These are phyloP conservation scores for Schwanniomyces polymorphus DNA, from an alignment of 805 yeast species.

Conservation along the genomic window DNA sequence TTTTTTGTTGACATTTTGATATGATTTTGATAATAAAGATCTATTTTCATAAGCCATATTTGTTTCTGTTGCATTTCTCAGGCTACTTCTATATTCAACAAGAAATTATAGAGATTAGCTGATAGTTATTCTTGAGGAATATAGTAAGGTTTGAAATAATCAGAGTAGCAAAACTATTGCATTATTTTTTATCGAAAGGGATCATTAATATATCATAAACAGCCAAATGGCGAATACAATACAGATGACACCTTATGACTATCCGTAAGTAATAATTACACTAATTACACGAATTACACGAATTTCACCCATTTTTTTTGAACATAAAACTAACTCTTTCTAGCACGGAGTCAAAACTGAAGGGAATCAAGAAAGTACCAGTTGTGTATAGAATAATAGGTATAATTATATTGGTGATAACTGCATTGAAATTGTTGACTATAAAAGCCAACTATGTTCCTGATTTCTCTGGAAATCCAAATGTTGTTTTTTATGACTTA, in stretches of 20 bases:
- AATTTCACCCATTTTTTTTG: not conserved
- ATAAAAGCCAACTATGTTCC: constrained; percentile 28
- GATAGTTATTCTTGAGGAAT: not conserved
- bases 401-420: constrained; percentile 8
- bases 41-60: not conserved
- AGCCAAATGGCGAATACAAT: constrained; percentile 8
- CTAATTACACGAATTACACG: not conserved
- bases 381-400: constrained; percentile 5
- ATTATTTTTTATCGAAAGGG: not conserved
- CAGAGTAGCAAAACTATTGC: not conserved
- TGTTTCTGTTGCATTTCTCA: not conserved
- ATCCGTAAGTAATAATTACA: constrained; percentile 9
- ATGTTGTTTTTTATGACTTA: constrained; percentile 73
- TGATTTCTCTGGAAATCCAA: constrained; percentile 23
- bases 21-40: not conserved
- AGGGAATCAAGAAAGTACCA: not conserved
- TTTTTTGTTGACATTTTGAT: constrained; percentile 2
- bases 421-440: constrained; percentile 13
- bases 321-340: not conserved
- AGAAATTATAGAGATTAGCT: not conserved
- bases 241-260: constrained; percentile 24
- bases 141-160: not conserved
- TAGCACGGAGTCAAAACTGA: not conserved
- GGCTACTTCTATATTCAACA: not conserved
- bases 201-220: not conserved